These are phyloP conservation scores for Neospora caninum DNA, from an alignment of 169 alveolate species.

Conservation along the genomic window DNA sequence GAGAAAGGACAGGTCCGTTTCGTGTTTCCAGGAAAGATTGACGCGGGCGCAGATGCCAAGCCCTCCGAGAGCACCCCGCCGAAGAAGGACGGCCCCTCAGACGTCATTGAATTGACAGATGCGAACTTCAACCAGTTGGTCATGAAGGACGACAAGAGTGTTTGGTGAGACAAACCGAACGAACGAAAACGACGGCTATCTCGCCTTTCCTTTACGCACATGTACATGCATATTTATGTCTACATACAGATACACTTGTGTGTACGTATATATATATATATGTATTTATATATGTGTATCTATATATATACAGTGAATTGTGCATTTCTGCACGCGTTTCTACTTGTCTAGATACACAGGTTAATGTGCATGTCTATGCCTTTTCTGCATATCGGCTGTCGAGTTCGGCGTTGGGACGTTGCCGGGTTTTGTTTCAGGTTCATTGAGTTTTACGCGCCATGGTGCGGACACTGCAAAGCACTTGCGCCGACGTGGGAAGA, in stretches of 20 bases:
- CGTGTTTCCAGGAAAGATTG: constrained; percentile 33
- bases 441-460: constrained; percentile 89
- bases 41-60: background rate
- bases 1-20: no score
- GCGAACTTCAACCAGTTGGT: constrained; percentile 74
- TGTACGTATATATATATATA: background rate
- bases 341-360: background rate
- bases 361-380: background rate
- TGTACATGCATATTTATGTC: no score
- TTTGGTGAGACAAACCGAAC: constrained; percentile 71
- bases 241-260: background rate
- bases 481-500: constrained; percentile 91
- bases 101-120: constrained; percentile 73
- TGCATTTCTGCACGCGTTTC: background rate
- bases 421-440: constrained; percentile 54
- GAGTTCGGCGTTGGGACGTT: background rate
- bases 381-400: background rate
- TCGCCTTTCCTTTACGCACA: no score
- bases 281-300: background rate
- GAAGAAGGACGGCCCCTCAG: constrained; percentile 43
- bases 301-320: background rate
- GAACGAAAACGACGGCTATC: no score
- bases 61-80: constrained; percentile 34
- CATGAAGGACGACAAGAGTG: constrained; percentile 72
- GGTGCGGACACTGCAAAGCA: constrained; percentile 95